Evolutionary conservation across 257 asterid genomes (phyloP), one percentile per base, ranked within the genome.

Genomic region (Scutellaria minor): DNA sequence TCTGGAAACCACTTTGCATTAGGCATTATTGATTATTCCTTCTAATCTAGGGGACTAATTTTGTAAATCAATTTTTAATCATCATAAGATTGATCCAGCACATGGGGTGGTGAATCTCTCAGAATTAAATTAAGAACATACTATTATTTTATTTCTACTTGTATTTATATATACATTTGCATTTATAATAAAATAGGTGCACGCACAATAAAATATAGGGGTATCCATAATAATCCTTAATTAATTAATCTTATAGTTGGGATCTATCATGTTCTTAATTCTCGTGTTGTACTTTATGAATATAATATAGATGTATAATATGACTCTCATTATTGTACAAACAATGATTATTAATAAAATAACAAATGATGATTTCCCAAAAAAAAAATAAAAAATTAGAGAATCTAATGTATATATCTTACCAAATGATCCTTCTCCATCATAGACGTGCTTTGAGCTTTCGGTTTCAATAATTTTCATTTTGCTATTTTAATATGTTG

Each of bases 81-180:
- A 73, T 81, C 45, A 68, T 71, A 73, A 73, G 53, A 66, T 81
- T 47, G 75, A 74, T 76, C 64, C 60, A 73, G 89, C 94, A 86
- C 90, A 90, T 90, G 90, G 85, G 85, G 69, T 74, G 80, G 74
- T 80, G 84, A 80, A 83, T 80, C 80, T 81, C 64, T 68, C 15
- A 18, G 52, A 44, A 67, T 74, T 73, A 70, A 66, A 51, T 40
- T 78, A 79, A 56, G 41, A 67, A 40, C 11, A 48, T 11, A 13
- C 37, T 31, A 31, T 74, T 44, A 46, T 61, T 73, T 56, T 42
- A 41, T 55, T 42, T 18, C 76, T 9, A 72, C 55, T 53, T 73
- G 67, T 66, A 58, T 55, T 69, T 54, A 7, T 54, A 42, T 56
- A 70, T 42, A 11, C 75, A 35, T 7, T 10, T 9, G 24, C 2